Evolutionary conservation across 768 basidiomycete species (phyloP), one percentile per base, ranked within the genome.

Genomic region (Cystobasidium ongulense): DNA sequence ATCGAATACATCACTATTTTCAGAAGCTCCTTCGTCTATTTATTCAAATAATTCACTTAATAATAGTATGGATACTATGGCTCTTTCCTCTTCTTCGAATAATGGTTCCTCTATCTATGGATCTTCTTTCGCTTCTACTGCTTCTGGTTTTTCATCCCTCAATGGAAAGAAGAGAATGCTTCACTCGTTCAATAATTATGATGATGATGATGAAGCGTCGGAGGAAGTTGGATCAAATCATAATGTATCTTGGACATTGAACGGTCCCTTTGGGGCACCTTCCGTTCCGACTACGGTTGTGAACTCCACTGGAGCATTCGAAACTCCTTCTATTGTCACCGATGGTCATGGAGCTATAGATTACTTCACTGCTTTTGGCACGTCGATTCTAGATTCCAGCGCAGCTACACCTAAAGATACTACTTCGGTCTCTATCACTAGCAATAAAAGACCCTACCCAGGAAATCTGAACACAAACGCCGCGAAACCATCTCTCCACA

Each of bases 1-100:
- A 7, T 59, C 57, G 25, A 59, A 27, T 59, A 29, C 11, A 15
- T 59, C 57, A 59, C 23, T 59, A 29, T 59, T 27, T 59, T 59
- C 57, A 29, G 57, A 59, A 59, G 33, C 33, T 4, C 57, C 25
- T 29, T 27, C 25, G 11, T 59, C 57, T 29, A 59, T 59, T 59
- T 59, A 59, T 31, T 29, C 57, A 29, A 59, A 29, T 35, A 13
- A 17, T 59, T 59, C 57, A 15, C 21, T 59, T 7, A 59, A 59
- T 59, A 35, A 27, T 59, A 59, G 57, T 59, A 59, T 59, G 57
- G 57, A 59, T 31, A 59, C 57, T 59, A 29, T 59, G 33, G 57
- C 57, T 59, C 57, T 59, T 35, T 27, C 5, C 29, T 35, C 25
- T 13, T 59, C 57, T 59, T 15, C 5, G 4, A 35, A 59, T 35